These are phyloP conservation scores for Coniochaeta sp. DNA, from an alignment of 2,329 filamentous ascomycete genomes.

Conservation along the genomic window DNA sequence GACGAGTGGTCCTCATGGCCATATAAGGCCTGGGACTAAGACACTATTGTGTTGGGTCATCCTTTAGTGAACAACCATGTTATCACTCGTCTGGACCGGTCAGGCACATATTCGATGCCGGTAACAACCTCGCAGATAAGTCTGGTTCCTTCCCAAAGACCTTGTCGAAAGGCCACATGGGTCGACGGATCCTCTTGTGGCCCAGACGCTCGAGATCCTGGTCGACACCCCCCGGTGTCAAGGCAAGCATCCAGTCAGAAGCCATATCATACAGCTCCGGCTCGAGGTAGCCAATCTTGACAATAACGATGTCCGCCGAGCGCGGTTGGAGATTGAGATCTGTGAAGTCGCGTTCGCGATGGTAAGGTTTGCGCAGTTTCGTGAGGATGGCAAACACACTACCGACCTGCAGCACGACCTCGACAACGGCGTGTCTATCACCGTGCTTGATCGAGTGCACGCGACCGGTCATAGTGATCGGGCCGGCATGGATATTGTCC, in stretches of 20 bases:
- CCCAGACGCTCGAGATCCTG: conserved; percentile 41
- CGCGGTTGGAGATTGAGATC: conserved; percentile 37
- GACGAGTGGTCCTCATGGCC: not conserved
- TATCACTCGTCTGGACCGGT: conserved; percentile 9
- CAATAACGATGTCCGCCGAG: conserved; percentile 39
- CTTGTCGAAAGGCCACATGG: conserved; percentile 29
- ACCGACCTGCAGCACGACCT: conserved; percentile 42
- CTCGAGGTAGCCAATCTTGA: conserved; percentile 49
- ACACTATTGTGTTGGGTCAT: not conserved
- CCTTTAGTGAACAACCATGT: not conserved
- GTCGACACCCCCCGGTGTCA: conserved; percentile 46
- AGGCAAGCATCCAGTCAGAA: conserved; percentile 43
- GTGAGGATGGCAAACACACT: conserved; percentile 44
- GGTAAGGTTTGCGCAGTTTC: conserved; percentile 44
- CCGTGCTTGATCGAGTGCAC: conserved; percentile 43
- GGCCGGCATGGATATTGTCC: conserved; percentile 37
- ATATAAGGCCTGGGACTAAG: not conserved
- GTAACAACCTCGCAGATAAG: conserved; percentile 14
- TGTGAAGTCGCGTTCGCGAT: conserved; percentile 43
- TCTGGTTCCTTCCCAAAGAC: conserved; percentile 10
- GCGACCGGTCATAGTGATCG: conserved; percentile 40
- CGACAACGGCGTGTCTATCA: conserved; percentile 36
- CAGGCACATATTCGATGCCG: conserved; percentile 9
- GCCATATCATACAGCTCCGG: conserved; percentile 47
- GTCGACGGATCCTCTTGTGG: conserved; percentile 36